Base-by-base conservation (phyloP, 1,284 basidiomycete genomes). In the Naganishia sp. region DNA sequence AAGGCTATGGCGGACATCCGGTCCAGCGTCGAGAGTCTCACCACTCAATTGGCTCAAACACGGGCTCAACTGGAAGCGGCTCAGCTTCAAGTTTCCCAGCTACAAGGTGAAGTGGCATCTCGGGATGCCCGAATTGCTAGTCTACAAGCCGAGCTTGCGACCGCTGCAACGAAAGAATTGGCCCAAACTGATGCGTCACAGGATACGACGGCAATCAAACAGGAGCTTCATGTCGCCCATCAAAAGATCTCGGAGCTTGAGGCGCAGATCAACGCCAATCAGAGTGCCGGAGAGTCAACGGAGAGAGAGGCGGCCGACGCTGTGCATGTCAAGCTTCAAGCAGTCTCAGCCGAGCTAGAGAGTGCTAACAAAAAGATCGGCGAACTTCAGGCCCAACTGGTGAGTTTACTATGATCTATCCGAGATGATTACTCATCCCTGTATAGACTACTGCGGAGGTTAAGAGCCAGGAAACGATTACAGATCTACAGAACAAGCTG, bases 171-270 rank as follows among this genome's bases (percentile, higher is more conserved):
- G 15, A 10, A 46, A 21, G 21, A 35, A 7, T 15, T 39, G 11
- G 46, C n/a, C 11, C 32, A 21, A 21, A 15, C 28, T 3, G 42
- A 54, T n/a, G n/a, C 41, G 9, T 58, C 50, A 7, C 43, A 35
- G 18, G 66, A 45, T 17, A 31, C 21, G 2, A 39, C 23, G 6
- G 45, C 54, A 13, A 43, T 56, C 25, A 60, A 56, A 32, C 49
- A 39, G 17, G 47, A 45, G 23, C 60, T 63, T 25, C 60, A 63
- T 32, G 35, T 28, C 25, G 66, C 60, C 6, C 43, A 35, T 9
- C 32, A 35, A 17, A 53, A 46, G n/a, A 67, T 62, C 15, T 17
- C 21, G 15, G 66, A 67, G 35, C 58, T 67, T 13, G 66, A 67
- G 41, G 28, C 45, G 11, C 32, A 63, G 46, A 15, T 63, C 6